phyloP scores from a whole-genome alignment of 148 eudicot species.

The Diospyros lotus region DNA sequence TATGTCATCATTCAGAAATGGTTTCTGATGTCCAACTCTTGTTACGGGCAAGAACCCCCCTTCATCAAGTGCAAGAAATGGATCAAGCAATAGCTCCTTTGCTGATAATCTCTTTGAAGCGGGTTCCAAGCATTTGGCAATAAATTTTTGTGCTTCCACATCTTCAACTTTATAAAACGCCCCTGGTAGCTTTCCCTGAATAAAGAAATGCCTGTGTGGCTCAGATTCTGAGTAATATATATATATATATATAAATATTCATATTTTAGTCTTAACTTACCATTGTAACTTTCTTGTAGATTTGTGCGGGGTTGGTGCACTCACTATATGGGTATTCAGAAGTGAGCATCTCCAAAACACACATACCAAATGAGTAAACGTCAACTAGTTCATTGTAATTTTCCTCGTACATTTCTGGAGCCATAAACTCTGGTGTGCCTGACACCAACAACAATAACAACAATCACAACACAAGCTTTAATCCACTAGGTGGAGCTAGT shows the following conservation, averaged over 20 bases:
- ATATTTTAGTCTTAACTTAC: constrained; percentile 23
- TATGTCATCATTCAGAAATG: constrained; percentile 32
- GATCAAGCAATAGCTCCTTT: constrained; percentile 39
- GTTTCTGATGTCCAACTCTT: constrained; percentile 23
- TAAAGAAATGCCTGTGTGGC: constrained; percentile 7
- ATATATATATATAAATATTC: neutral
- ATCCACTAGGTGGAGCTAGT: too few relatives aligned
- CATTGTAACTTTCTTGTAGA: constrained; percentile 58
- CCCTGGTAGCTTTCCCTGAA: constrained; percentile 44
- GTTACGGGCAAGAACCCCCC: constrained; percentile 11
- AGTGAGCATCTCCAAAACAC: constrained; percentile 68
- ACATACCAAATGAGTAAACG: constrained; percentile 74
- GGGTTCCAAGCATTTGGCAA: constrained; percentile 38
- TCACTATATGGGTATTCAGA: constrained; percentile 72
- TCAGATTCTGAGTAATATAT: neutral
- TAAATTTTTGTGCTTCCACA: constrained; percentile 40
- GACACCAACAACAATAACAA: too few relatives aligned
- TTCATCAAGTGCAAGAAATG: constrained; percentile 28
- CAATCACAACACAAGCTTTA: too few relatives aligned
- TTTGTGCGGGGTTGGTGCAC: constrained; percentile 56
- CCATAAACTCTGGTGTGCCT: constrained; percentile 82
- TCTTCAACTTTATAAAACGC: constrained; percentile 39
- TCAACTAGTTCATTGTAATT: constrained; percentile 64
- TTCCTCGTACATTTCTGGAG: constrained; percentile 78
- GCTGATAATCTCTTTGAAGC: constrained; percentile 48